A percentile compares a stretch with the other conserved stretches of the same genome.
phyloP scores from a whole-genome alignment of 2,329 filamentous ascomycete species.

The Cryphonectria japonica region DNA sequence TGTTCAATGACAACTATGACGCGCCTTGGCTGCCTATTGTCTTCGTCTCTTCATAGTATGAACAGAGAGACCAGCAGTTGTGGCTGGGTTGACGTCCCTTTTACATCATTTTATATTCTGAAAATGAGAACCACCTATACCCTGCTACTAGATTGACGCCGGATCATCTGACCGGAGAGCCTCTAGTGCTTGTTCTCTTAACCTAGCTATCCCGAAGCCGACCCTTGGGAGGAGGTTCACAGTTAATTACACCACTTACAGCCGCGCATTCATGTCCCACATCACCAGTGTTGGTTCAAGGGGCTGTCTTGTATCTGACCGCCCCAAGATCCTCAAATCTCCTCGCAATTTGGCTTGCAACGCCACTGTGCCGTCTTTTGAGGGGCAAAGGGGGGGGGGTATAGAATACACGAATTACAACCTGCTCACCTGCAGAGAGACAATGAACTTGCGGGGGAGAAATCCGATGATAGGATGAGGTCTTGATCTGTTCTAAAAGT shows the following conservation, averaged over 20 bases:
- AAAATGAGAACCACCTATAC: too few relatives aligned
- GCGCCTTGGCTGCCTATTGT: not conserved
- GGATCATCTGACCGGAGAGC: slow-evolving; percentile 3
- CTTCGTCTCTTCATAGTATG: not conserved
- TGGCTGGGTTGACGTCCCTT: not conserved
- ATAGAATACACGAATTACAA: not conserved
- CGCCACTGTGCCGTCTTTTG: not conserved
- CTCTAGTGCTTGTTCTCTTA: not conserved
- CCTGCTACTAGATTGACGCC: not conserved
- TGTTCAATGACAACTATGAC: not conserved
- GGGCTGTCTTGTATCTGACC: not conserved
- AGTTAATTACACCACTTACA: slow-evolving; percentile 6
- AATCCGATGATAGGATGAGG: not conserved
- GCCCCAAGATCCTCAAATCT: not conserved
- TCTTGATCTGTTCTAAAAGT: slow-evolving; percentile 9
- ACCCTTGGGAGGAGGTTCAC: not conserved
- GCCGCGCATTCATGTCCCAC: not conserved
- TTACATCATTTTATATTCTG: not conserved
- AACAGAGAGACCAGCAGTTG: not conserved
- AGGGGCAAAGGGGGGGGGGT: too few relatives aligned
- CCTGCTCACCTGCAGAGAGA: not conserved
- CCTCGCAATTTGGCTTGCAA: not conserved
- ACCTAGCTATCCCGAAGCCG: slow-evolving; percentile 15
- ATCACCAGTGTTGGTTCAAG: slow-evolving; percentile 10
- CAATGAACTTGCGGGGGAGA: not conserved